Evolutionary conservation across 257 asterid species (phyloP), one percentile per base, ranked within the genome.

Genomic region (Dorcoceras hygrometricum): DNA sequence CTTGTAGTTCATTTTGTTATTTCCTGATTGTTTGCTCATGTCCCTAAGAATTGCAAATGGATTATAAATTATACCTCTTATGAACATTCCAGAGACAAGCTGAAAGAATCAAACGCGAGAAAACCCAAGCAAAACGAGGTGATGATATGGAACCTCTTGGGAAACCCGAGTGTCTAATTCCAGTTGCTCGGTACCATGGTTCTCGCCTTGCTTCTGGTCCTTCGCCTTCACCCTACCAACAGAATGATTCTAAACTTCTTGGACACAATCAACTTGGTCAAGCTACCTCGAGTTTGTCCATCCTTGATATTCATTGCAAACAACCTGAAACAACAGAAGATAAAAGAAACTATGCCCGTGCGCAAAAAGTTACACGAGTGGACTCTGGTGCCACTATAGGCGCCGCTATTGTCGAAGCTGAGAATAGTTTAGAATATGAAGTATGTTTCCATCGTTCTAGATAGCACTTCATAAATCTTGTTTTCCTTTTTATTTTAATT

Each of bases 141-240:
- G 96, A 94, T 73, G 97, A 94, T 75, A 70, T 80, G 29, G 93
- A 83, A 67, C 99, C 99, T 71, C 80, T 72, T 72, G 76, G 57
- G 64, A 83, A 77, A 70, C 97, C 95, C 59, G 95, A 79, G 50
- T 82, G 95, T 55, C 80, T 94, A 63, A 95, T 94, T 75, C 92
- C 99, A 2, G 89, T 94, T 75, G 60, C 89, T 73, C 86, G 89
- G 25, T 94, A 86, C 83, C 86, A 73, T 59, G 97, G 97, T 73
- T 88, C 97, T 66, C 97, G 99, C 69, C 99, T 94, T 59, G 96
- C 99, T 71, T 90, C 96, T 69, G 99, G 91, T 68, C 92, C 87
- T 67, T 72, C 82, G 55, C 85, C 95, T 71, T 86, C 99, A 20
- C 99, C 99, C 57, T 90, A 72, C 77, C 83, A 82, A 66, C 87